Conservation (phyloP, 225 moss, liverwort and hornwort genomes). For the Pseudisothecium myosuroides region DNA sequence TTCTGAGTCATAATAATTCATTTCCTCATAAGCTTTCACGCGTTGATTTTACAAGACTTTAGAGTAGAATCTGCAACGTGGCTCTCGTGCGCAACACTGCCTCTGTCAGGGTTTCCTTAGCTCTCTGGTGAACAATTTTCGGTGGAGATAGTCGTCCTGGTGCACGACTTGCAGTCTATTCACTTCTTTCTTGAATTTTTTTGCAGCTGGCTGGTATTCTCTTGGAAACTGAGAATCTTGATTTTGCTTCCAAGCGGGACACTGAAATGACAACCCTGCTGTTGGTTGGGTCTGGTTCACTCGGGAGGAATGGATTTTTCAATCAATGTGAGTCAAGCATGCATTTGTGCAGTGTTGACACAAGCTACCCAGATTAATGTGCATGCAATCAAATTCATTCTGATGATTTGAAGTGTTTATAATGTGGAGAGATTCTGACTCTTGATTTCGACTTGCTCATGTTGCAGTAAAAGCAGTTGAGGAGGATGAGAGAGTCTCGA, state of each 20-base stretch:
- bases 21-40: not conserved
- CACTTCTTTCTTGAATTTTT: not conserved
- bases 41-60: not conserved
- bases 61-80: not conserved
- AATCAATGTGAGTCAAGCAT: slow-evolving; percentile 17
- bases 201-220: slow-evolving; percentile 34
- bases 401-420: not conserved
- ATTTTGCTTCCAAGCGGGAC: slow-evolving; percentile 34
- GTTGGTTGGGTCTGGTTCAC: slow-evolving; percentile 31
- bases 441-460: not conserved
- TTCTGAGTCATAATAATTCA: not conserved
- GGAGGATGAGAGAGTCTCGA: slow-evolving; percentile 10
- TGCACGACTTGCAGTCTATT: not conserved
- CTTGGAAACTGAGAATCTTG: slow-evolving; percentile 34
- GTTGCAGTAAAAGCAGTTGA: slow-evolving; percentile 16
- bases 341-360: not conserved
- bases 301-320: slow-evolving; percentile 34
- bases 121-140: not conserved
- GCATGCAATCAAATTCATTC: not conserved
- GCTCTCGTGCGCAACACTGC: not conserved
- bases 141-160: not conserved
- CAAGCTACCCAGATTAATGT: not conserved
- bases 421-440: not conserved
- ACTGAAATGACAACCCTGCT: slow-evolving; percentile 23
- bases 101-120: not conserved